These are phyloP conservation scores for Carex cristatella DNA, from an alignment of 176 grass and related monocot species.

Conservation along the genomic window DNA sequence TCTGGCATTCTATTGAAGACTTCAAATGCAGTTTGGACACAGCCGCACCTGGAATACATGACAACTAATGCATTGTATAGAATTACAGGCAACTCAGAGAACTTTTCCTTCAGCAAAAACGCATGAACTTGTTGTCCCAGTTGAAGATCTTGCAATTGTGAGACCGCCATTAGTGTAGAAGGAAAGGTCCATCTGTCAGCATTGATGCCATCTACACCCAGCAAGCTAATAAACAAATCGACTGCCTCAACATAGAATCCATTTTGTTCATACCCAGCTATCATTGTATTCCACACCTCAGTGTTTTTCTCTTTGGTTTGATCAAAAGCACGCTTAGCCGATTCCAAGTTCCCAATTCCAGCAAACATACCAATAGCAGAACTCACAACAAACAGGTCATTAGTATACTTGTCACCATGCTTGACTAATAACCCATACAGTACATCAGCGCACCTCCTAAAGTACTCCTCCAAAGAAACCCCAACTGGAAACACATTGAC, in stretches of 20 bases:
- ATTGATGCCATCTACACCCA: conserved; percentile 36
- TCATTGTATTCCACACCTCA: conserved; percentile 96
- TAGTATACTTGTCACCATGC: conserved; percentile 50
- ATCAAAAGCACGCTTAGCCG: conserved; percentile 52
- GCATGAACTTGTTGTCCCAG: conserved; percentile 74
- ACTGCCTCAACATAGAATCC: conserved; percentile 46
- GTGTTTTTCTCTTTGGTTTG: conserved; percentile 52
- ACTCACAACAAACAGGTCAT: conserved; percentile 68
- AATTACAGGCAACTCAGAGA: conserved; percentile 40
- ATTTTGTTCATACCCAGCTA: conserved; percentile 72
- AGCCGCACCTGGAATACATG: conserved; percentile 73
- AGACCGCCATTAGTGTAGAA: conserved; percentile 54
- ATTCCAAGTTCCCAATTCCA: conserved; percentile 32
- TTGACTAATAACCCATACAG: conserved; percentile 71
- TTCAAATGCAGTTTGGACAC: conserved; percentile 54
- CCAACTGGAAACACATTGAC: conserved; percentile 54
- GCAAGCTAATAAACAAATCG: conserved; percentile 46
- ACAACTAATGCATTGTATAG: conserved; percentile 72
- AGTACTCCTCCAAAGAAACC: neutral
- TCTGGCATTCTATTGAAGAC: conserved; percentile 58
- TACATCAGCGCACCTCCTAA: conserved; percentile 19
- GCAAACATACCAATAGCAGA: conserved; percentile 59
- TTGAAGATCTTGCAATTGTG: conserved; percentile 59
- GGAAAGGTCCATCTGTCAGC: conserved; percentile 73
- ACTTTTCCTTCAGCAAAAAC: conserved; percentile 56